A percentile compares a stretch with the other conserved stretches of the same genome.
Conservation (phyloP, 2,329 filamentous ascomycete species). For the Trichophyton simii region DNA sequence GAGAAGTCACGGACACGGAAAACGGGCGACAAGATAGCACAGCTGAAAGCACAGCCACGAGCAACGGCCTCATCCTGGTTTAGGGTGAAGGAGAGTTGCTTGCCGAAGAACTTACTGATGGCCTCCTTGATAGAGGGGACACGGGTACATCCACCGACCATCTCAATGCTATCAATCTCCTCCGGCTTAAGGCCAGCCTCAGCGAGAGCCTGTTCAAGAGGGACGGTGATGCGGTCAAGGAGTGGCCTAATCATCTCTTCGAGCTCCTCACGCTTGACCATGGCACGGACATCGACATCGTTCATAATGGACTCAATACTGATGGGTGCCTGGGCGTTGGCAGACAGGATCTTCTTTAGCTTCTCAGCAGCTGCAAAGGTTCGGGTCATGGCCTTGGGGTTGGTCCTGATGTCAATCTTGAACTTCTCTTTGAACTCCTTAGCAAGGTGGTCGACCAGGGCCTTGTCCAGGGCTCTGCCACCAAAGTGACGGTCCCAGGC, state of each 20-base stretch:
- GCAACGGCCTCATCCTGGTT: slow-evolving; percentile 98
- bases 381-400: slow-evolving; percentile 79
- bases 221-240: slow-evolving; percentile 56
- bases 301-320: slow-evolving; percentile 99
- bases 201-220: slow-evolving; percentile 83
- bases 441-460: slow-evolving; percentile 84
- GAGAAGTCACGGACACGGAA: slow-evolving; percentile 98
- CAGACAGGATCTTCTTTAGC: slow-evolving; percentile 95
- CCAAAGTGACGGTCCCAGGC: slow-evolving; percentile 93
- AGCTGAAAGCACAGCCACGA: slow-evolving; percentile 91
- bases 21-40: slow-evolving; percentile 89
- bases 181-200: slow-evolving; percentile 83
- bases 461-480: slow-evolving; percentile 93
- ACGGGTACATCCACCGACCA: slow-evolving; percentile 90
- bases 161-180: slow-evolving; percentile 85
- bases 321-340: slow-evolving; percentile 81
- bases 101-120: slow-evolving; percentile 84
- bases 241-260: slow-evolving; percentile 82
- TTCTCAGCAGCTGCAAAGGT: slow-evolving; percentile 85
- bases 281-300: slow-evolving; percentile 76
- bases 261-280: slow-evolving; percentile 88
- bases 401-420: slow-evolving; percentile 88
- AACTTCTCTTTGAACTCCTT: slow-evolving; percentile 95
- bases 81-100: slow-evolving; percentile 83
- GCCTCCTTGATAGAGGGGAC: slow-evolving; percentile 83